A percentile compares a stretch with the other conserved stretches of the same genome.
Evolutionary conservation across 2,329 filamentous ascomycete species (phyloP).

Genomic region (Tolypocladium tundrense): DNA sequence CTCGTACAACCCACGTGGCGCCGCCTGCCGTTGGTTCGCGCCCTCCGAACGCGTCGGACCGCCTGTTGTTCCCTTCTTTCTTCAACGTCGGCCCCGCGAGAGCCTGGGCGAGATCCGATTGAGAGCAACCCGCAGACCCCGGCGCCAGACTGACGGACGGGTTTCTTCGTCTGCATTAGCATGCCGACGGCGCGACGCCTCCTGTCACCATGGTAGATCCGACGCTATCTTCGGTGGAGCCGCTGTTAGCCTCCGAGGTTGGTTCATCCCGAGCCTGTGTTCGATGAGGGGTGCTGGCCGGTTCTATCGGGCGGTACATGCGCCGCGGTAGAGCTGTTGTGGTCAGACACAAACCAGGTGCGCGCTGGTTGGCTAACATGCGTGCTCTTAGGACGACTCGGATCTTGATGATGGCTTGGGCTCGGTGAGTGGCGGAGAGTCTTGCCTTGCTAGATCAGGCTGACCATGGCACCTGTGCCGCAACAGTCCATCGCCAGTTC

Average conservation of each 20-base stretch:
- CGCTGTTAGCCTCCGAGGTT: conserved; percentile 4
- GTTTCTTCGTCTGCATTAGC: not conserved
- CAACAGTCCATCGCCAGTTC: conserved; percentile 4
- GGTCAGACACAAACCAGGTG: not conserved
- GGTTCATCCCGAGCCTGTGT: not conserved
- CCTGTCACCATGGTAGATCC: not conserved
- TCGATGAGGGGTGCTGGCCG: too few species aligned
- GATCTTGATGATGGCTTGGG: conserved; percentile 2
- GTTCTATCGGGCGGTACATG: not conserved
- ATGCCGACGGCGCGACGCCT: not conserved
- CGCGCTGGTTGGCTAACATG: not conserved
- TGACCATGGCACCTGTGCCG: not conserved
- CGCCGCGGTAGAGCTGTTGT: not conserved
- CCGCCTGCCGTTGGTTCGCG: too few species aligned
- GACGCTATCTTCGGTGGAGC: conserved; percentile 1
- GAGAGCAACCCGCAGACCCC: not conserved
- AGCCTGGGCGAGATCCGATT: not conserved
- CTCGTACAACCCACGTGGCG: not conserved
- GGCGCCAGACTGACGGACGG: not conserved
- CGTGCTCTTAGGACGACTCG: not conserved
- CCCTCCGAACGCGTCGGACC: too few species aligned
- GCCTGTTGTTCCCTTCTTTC: not conserved
- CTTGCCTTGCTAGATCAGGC: not conserved
- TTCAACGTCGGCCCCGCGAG: not conserved
- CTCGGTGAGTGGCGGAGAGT: not conserved